phyloP scores from a whole-genome alignment of 768 basidiomycete genomes.

The Lactarius pseudohatsudake region DNA sequence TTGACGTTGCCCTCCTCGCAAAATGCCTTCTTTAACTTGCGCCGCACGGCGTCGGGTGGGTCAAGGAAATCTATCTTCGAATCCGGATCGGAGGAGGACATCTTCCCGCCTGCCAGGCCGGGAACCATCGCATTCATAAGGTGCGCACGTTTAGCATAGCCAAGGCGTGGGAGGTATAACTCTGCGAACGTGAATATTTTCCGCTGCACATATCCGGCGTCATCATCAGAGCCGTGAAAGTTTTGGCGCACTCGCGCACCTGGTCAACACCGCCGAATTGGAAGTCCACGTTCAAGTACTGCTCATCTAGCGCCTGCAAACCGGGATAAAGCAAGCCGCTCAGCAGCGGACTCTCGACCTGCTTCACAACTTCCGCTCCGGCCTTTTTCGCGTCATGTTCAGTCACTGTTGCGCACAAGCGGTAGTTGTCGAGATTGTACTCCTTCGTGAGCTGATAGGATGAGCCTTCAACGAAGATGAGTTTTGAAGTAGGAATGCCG shows the following conservation, averaged over 20 bases:
- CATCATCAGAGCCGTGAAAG: neutral
- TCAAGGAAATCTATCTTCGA: conserved; percentile 99
- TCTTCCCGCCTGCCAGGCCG: conserved; percentile 91
- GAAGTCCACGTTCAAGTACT: conserved; percentile 94
- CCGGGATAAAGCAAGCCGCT: conserved; percentile 95
- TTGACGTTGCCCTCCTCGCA: conserved; percentile 90
- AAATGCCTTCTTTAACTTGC: conserved; percentile 89
- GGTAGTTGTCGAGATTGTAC: conserved; percentile 95
- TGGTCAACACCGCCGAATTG: conserved; percentile 99
- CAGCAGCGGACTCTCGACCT: conserved; percentile 87
- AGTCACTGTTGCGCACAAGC: conserved; percentile 84
- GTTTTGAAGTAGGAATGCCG: conserved; percentile 82
- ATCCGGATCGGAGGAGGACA: conserved; percentile 97
- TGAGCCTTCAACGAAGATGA: conserved; percentile 86
- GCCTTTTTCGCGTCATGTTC: conserved; percentile 99
- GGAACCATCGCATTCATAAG: conserved; percentile 99
- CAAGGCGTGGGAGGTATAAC: conserved; percentile 88
- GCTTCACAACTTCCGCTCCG: conserved; percentile 98
- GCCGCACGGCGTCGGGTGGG: conserved; percentile 73
- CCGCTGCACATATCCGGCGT: conserved; percentile 51
- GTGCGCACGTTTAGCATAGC: conserved; percentile 92
- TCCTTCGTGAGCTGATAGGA: conserved; percentile 89
- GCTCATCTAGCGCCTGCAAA: conserved; percentile 94
- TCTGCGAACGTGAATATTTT: conserved; percentile 99
- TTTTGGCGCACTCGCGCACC: conserved; percentile 43